Base-by-base conservation (phyloP, 768 basidiomycete species). In the Auricularia sp. region DNA sequence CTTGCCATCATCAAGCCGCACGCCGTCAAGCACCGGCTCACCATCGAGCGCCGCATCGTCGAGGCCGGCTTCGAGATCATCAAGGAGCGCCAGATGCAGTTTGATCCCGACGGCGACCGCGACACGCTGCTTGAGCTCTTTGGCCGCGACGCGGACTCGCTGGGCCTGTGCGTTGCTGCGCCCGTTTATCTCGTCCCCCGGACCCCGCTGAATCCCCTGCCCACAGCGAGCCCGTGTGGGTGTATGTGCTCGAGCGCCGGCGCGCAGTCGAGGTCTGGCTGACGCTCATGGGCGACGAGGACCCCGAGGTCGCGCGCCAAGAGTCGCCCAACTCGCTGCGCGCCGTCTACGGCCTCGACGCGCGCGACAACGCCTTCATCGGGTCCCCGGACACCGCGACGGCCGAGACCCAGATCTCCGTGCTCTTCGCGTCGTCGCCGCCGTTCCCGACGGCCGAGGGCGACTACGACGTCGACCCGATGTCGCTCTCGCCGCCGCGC, bases 81-180 rank as follows among this genome's bases (percentile, higher is more conserved):
- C 65, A 93, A 93, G 75, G 92, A 92, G 74, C 78, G 92, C 21
- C 90, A 91, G 74, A 90, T 94, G 87, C 89, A 90, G 68, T 92
- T 94, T 69, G 90, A 92, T 71, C 82, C 84, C 16, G 91, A 92
- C 70, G 83, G 86, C 13, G 90, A 93, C 69, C 89, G 88, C 33
- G 91, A 91, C 37, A 83, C 85, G 1, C 79, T 92, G 63, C 86
- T 84, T 63, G 90, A 92, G 70, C 76, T 93, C 44, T 93, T 94
- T 71, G 90, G 90, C 16, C 82, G 88, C 61, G 90, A 92, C 67
- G 84, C 87, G 7, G 78, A 80, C 37, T 87, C 84, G 61, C 81
- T 94, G 65, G 83, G 82, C 65, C 89, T 92, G 92, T 92, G 73
- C 80, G 29, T 29, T 29, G 29, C 29, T 29, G 88, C 84, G 54